Evolutionary conservation across 1,284 basidiomycete genomes (phyloP).

Genomic region (Apiotrichum veenhuisii): DNA sequence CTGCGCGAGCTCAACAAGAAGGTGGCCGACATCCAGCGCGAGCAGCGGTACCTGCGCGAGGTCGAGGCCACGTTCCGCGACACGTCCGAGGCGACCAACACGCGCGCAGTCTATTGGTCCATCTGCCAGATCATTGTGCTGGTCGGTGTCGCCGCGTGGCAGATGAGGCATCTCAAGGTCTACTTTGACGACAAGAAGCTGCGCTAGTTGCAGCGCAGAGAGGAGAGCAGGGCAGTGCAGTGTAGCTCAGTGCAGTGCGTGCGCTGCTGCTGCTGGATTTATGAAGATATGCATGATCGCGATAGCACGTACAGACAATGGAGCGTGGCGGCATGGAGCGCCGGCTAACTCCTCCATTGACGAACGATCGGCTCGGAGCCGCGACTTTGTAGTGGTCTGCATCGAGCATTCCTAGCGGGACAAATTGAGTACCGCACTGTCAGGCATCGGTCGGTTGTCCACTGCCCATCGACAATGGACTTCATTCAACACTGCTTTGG

Average conservation of each 20-base stretch:
- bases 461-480: no score
- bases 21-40: conserved; percentile 84
- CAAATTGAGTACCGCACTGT: no score
- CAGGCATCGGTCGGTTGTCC: no score
- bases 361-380: no score
- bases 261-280: no score
- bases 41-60: conserved; percentile 98
- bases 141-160: conserved; percentile 83
- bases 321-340: no score
- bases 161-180: conserved; percentile 80
- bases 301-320: no score
- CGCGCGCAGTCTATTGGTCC: conserved; percentile 89
- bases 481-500: neutral
- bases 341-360: no score
- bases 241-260: no score
- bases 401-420: no score
- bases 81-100: conserved; percentile 82
- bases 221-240: no score
- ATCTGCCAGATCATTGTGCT: conserved; percentile 80
- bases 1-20: conserved; percentile 89
- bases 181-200: conserved; percentile 89
- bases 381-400: no score
- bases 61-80: conserved; percentile 87
- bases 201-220: conserved; percentile 51
- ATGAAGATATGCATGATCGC: conserved; percentile 1